phyloP scores from a whole-genome alignment of 306 rosid species.

The Erythrophleum fordii region DNA sequence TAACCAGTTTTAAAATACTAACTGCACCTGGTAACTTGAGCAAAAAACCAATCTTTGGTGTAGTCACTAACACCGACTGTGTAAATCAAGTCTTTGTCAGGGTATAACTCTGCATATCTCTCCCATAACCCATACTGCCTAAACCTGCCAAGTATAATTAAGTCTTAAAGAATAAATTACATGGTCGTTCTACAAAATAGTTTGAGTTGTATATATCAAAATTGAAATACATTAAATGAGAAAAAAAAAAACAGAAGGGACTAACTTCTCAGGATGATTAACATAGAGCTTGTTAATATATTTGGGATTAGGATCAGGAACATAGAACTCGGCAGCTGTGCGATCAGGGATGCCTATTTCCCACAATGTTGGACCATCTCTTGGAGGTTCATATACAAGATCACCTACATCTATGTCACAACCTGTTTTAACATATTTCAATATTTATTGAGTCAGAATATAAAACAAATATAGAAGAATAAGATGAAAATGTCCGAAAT shows the following conservation, averaged over 20 bases:
- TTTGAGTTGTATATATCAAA: background rate
- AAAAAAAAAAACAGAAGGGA: conserved; percentile 20
- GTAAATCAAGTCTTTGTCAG: conserved; percentile 70
- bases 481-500: background rate
- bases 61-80: conserved; percentile 72
- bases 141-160: conserved; percentile 52
- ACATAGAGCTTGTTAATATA: conserved; percentile 77
- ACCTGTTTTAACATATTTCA: conserved; percentile 47
- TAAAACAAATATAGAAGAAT: conserved; percentile 3
- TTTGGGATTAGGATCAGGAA: conserved; percentile 82
- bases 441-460: background rate
- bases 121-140: conserved; percentile 96
- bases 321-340: conserved; percentile 77
- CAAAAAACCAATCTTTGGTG: conserved; percentile 88
- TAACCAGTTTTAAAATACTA: background rate
- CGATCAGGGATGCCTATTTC: conserved; percentile 96
- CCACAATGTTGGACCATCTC: conserved; percentile 91
- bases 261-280: conserved; percentile 82
- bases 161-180: background rate
- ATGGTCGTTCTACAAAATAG: background rate
- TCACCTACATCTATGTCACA: conserved; percentile 61
- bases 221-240: background rate
- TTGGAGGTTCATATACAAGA: conserved; percentile 70
- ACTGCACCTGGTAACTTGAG: conserved; percentile 83
- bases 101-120: conserved; percentile 85